Percentiles rank a stretch among this genome's conserved stretches.
Conservation (phyloP, 2,329 filamentous ascomycete genomes). For the Aureobasidium sp. region DNA sequence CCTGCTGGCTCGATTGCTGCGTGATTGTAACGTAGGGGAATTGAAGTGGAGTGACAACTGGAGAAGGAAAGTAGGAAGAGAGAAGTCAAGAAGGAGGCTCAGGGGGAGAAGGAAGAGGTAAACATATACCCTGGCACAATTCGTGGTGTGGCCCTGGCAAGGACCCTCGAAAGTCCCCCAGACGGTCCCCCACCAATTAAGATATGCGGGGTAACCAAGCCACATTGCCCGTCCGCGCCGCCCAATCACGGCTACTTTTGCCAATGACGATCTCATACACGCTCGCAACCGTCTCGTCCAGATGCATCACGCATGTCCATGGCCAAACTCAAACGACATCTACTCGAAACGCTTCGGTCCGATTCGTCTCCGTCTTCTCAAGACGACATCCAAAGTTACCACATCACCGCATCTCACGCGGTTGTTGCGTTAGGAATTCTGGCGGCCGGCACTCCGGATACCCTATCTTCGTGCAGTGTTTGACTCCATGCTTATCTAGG, state of each 20-base stretch:
- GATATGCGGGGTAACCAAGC: slow-evolving; percentile 6
- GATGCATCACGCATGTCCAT: not conserved
- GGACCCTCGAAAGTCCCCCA: not conserved
- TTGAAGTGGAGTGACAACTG: not conserved
- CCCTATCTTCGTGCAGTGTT: not conserved
- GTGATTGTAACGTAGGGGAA: not conserved
- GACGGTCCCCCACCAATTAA: not conserved
- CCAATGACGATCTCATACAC: not conserved
- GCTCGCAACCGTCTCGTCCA: not conserved
- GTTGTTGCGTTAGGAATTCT: not conserved
- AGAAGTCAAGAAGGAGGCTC: not conserved
- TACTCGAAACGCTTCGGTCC: slow-evolving; percentile 4
- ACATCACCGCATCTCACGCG: slow-evolving; percentile 5
- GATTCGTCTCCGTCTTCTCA: not conserved
- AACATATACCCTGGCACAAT: not conserved
- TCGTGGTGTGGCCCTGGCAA: not conserved
- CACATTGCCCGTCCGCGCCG: not conserved
- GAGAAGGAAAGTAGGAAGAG: not conserved
- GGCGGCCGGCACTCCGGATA: not conserved
- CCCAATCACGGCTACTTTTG: not conserved
- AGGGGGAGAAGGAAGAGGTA: slow-evolving; percentile 2
- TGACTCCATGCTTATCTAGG: not conserved
- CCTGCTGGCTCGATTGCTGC: not conserved
- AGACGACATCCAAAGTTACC: not conserved
- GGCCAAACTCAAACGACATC: not conserved